A percentile compares a stretch with the other conserved stretches of the same genome.
Conservation (phyloP, 495 filamentous ascomycete species). For the Penicillium cosmopolitanum region DNA sequence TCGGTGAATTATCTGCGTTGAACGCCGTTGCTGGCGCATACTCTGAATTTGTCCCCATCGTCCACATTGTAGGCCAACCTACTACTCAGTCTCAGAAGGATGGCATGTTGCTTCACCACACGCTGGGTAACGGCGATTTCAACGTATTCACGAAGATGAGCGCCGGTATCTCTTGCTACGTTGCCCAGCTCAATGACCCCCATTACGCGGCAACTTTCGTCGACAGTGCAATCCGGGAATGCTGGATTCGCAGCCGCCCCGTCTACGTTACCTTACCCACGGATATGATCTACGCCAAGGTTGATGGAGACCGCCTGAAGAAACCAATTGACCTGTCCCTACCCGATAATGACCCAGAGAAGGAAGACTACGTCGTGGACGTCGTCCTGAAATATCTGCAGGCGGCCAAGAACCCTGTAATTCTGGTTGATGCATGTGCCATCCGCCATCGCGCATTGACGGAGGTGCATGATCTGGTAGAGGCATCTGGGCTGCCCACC, state of each 20-base stretch:
- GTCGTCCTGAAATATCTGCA: slow-evolving; percentile 78
- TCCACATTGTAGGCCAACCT: slow-evolving; percentile 69
- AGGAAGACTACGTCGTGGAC: slow-evolving; percentile 83
- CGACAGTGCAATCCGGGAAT: slow-evolving; percentile 79
- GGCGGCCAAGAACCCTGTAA: slow-evolving; percentile 74
- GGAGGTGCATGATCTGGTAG: slow-evolving; percentile 77
- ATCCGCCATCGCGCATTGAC: slow-evolving; percentile 76
- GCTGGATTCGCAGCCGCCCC: slow-evolving; percentile 72
- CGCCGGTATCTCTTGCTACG: slow-evolving; percentile 67
- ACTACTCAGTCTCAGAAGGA: slow-evolving; percentile 51
- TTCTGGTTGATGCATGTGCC: slow-evolving; percentile 91
- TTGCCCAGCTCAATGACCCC: slow-evolving; percentile 69
- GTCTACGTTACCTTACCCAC: slow-evolving; percentile 88
- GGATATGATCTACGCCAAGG: slow-evolving; percentile 79
- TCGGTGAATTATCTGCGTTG: slow-evolving; percentile 69
- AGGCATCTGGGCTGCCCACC: slow-evolving; percentile 75
- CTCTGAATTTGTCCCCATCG: slow-evolving; percentile 63
- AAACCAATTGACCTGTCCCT: slow-evolving; percentile 68
- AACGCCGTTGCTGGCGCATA: slow-evolving; percentile 71
- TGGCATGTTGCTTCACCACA: slow-evolving; percentile 83
- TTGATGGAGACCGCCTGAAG: slow-evolving; percentile 72
- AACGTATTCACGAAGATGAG: slow-evolving; percentile 84
- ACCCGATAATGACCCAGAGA: slow-evolving; percentile 67
- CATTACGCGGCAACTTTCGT: slow-evolving; percentile 72
- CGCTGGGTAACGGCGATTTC: slow-evolving; percentile 89